Base-by-base conservation (phyloP, 1,284 basidiomycete genomes). In the Tilletia indica region DNA sequence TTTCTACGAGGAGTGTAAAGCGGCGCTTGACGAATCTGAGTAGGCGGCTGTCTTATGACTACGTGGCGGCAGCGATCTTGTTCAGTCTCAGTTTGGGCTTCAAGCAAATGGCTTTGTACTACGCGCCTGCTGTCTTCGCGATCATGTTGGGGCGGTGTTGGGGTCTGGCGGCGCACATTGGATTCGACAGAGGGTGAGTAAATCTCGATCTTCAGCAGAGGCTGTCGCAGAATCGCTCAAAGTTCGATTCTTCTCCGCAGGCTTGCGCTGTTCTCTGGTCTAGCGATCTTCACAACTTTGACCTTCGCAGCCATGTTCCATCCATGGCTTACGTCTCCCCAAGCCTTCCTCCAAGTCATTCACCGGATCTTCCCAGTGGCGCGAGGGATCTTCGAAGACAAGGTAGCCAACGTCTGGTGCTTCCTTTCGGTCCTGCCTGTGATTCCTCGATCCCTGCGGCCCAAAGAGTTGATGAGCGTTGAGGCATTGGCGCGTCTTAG, bases 101-200 rank as follows among this genome's bases (percentile, higher is more conserved):
- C 87, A 97, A 97, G 85, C 94, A 97, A 85, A 97, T 97, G 93
- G 91, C 92, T 4, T 86, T 97, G 12, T 97, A 96, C 84, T 97
- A 93, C 83, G 92, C 93, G 0, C 95, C 95, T 6, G 93, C 92
- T 2, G 74, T 84, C 3, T 82, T 83, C 68, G 80, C 81, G 21
- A 70, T 82, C 68, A 82, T 84, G 82, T 74, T 84, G 0, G 82
- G 82, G 4, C 78, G 82, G 11, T 83, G 82, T 94, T 16, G 92
- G 90, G 51, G 96, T 91, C 86, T 96, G 91, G 83, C 42, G 5
- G 38, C 78, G 92, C 14, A 91, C 88, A 81, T 86, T 92, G 39
- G 92, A 90, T 56, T 86, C 86, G 66, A 81, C 80, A 34, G 84
- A 69, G 94, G 93, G 92, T 93, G 83, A 72, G 89, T 85, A 1